Base-by-base conservation (phyloP, 2,329 filamentous ascomycete species). In the Cytospora piceicola region DNA sequence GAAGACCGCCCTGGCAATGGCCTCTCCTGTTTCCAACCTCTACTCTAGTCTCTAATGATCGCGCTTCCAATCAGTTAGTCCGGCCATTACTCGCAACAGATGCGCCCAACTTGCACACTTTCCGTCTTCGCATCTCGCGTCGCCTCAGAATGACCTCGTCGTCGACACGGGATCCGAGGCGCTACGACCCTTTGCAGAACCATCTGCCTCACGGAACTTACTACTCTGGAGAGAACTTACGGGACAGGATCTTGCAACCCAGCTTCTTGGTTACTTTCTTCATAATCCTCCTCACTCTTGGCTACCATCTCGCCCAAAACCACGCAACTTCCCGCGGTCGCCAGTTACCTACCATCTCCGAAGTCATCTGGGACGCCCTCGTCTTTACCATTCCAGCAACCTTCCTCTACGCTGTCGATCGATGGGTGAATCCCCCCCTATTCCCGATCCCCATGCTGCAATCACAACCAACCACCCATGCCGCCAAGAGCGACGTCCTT, bases 401-500 rank as follows among this genome's bases (percentile, higher is more conserved):
- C 30, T 72, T 90, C 0, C 75, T 92, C 42, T 83, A 87, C 76
- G 77, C 82, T 61, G 68, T 89, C 69, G 85, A 88, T 73, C 72
- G 76, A 75, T 87, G 79, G 82, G 81, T 84, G 68, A 81, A 79
- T 73, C 82, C 79, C 68, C 80, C 78, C 66, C 76, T 80, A 20
- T 74, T 80, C 55, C 77, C 80, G 14, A 72, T 72, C 61, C 74
- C 78, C 49, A 78, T 74, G 76, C 77, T 68, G 69, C 73, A 74
- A 73, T 74, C 72, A 64, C 77, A 71, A 63, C 76, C 75, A 66
- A 79, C 72, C 70, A 82, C 76, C 52, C 80, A 83, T 78, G 81
- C 81, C 20, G 82, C 83, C 30, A 93, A 93, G 76, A 88, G 86
- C 73, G 84, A 88, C 70, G 82, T 83, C 12, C 83, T 93, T 78